These are phyloP conservation scores for Paraleonurus japonicus DNA, from an alignment of 257 asterid species.

Conservation along the genomic window DNA sequence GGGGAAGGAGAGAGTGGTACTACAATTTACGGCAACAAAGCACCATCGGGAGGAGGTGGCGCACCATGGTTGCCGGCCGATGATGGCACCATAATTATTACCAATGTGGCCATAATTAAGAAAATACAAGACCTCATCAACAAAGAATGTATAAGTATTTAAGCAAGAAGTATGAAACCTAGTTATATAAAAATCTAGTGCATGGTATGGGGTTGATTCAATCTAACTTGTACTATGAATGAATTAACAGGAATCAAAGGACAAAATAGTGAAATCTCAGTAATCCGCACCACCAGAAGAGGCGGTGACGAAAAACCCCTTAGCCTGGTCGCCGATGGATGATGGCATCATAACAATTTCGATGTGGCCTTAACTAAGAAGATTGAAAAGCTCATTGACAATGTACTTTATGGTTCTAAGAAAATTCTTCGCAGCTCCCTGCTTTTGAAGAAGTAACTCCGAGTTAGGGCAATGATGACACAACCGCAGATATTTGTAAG, in stretches of 20 bases:
- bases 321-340: not conserved
- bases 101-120: not conserved
- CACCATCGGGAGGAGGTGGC: not conserved
- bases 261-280: not conserved
- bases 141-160: too few relatives aligned
- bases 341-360: not conserved
- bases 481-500: not conserved
- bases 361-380: not conserved
- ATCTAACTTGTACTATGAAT: too few relatives aligned
- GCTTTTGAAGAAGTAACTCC: not conserved
- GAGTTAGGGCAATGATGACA: not conserved
- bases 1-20: not conserved
- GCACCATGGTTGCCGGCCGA: too few relatives aligned
- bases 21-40: not conserved
- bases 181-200: too few relatives aligned
- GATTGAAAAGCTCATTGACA: not conserved
- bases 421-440: not conserved
- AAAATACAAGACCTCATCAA: not conserved
- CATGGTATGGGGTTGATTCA: too few relatives aligned
- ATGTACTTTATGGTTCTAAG: not conserved
- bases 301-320: not conserved
- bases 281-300: not conserved
- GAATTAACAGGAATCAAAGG: not conserved
- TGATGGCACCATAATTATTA: not conserved
- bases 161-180: not conserved